A percentile compares a stretch with the other conserved stretches of the same genome.
Evolutionary conservation across 768 basidiomycete genomes (phyloP).

Genomic region (Phylloporus sp.): DNA sequence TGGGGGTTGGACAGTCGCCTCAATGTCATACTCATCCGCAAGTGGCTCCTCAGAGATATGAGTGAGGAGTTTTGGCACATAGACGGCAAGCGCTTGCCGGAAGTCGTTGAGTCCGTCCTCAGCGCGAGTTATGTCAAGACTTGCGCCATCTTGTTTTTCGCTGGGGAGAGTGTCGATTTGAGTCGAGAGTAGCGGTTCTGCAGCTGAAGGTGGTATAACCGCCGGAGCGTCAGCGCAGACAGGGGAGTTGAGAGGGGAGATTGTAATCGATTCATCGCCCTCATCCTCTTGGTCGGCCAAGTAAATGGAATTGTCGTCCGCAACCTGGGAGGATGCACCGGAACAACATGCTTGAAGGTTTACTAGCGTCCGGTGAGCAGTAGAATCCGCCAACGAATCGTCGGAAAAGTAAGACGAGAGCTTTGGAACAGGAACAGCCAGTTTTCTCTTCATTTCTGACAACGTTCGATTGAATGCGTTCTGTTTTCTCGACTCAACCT

Average conservation of each 20-base stretch:
- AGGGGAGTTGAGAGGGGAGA: neutral
- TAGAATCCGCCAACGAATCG: conserved; percentile 3
- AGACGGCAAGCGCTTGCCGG: conserved; percentile 1
- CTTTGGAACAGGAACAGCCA: conserved; percentile 7
- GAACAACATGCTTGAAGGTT: neutral
- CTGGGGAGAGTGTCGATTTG: neutral
- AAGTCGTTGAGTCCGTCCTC: neutral
- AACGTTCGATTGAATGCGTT: conserved; percentile 2
- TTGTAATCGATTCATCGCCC: neutral
- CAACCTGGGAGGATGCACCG: neutral
- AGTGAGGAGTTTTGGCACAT: conserved; percentile 3
- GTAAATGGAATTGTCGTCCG: neutral
- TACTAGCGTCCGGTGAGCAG: neutral
- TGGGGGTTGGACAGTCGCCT: neutral
- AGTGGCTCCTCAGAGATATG: conserved; percentile 10
- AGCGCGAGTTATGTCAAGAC: neutral
- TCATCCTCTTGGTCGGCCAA: conserved; percentile 6
- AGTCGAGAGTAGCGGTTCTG: neutral
- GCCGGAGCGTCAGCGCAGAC: neutral
- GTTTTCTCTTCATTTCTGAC: conserved; percentile 6
- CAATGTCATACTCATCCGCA: conserved; percentile 1
- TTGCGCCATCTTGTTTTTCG: neutral
- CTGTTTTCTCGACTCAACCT: conserved; percentile 5
- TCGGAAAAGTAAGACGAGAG: conserved; percentile 10
- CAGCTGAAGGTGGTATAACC: neutral